These are phyloP conservation scores for Akebia trifoliata DNA, from an alignment of 164 flowering plant genomes.

Conservation along the genomic window DNA sequence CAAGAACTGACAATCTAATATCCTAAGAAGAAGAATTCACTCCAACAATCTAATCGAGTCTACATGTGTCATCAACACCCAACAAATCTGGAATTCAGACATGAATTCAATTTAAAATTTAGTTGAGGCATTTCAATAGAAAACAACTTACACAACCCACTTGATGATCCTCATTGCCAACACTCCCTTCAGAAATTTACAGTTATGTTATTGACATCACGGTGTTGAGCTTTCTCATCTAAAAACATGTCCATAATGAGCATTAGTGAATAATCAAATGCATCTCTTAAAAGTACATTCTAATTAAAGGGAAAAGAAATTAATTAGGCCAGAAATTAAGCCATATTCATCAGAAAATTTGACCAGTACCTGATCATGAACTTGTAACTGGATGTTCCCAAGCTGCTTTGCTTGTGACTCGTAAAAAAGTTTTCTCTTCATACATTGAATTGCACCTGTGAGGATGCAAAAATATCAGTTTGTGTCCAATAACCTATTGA, in stretches of 20 bases:
- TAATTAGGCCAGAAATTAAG: not conserved
- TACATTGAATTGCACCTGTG: conserved; percentile 24
- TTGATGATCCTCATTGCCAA: conserved; percentile 14
- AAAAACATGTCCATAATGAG: not conserved
- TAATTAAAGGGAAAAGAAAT: not conserved
- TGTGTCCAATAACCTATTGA: not conserved
- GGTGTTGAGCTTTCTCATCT: conserved; percentile 25
- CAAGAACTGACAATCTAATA: too few species aligned
- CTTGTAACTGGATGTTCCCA: conserved; percentile 20
- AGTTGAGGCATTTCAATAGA: not conserved
- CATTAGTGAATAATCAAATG: not conserved
- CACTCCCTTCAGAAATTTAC: conserved; percentile 16
- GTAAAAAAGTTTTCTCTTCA: conserved; percentile 19
- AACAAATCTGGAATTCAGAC: not conserved
- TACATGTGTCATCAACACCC: not conserved
- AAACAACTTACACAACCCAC: conserved; percentile 9
- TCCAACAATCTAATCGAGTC: not conserved
- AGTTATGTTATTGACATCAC: conserved; percentile 15
- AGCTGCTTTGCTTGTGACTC: conserved; percentile 26
- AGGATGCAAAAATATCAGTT: conserved; percentile 1
- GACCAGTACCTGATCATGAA: conserved; percentile 25
- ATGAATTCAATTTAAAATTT: not conserved
- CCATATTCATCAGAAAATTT: not conserved
- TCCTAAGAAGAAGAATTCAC: too few species aligned
- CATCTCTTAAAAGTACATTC: not conserved